A percentile compares a stretch with the other conserved stretches of the same genome.
Conservation (phyloP, 352 stramenopile genomes). For the Phytopythium oedochilum region DNA sequence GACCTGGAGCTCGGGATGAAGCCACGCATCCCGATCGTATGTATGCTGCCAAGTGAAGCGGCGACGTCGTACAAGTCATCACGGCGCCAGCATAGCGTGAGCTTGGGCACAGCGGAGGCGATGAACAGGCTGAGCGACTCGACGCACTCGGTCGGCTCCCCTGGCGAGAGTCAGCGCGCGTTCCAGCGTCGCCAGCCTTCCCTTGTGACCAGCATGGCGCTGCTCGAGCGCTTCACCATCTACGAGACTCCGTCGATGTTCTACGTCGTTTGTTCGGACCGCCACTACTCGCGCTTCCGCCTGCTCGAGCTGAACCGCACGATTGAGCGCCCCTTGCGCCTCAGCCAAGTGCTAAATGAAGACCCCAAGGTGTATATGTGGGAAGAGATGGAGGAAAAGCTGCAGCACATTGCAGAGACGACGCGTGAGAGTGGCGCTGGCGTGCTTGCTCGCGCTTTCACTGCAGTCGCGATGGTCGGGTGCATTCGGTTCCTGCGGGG, state of each 20-base stretch:
- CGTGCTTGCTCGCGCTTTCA: slow-evolving; percentile 66
- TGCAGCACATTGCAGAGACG: slow-evolving; percentile 61
- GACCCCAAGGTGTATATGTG: slow-evolving; percentile 67
- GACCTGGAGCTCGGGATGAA: slow-evolving; percentile 61
- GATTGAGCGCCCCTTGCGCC: slow-evolving; percentile 45
- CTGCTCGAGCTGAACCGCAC: slow-evolving; percentile 71
- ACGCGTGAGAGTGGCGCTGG: slow-evolving; percentile 27
- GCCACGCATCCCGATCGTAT: slow-evolving; percentile 58
- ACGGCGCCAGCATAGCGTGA: slow-evolving; percentile 11
- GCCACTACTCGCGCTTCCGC: slow-evolving; percentile 76
- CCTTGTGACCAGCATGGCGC: slow-evolving; percentile 49
- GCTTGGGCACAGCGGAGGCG: not conserved
- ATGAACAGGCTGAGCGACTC: slow-evolving; percentile 2
- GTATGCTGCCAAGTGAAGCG: slow-evolving; percentile 33
- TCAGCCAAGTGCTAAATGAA: slow-evolving; percentile 61
- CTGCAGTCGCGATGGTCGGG: slow-evolving; percentile 95
- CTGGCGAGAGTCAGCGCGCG: not conserved
- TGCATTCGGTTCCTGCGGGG: slow-evolving; percentile 97
- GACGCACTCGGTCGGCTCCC: not conserved
- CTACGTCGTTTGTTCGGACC: slow-evolving; percentile 83
- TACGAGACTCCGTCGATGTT: slow-evolving; percentile 71
- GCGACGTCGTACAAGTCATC: slow-evolving; percentile 14
- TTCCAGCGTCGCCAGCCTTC: slow-evolving; percentile 62
- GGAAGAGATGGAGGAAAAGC: slow-evolving; percentile 73
- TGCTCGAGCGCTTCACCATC: slow-evolving; percentile 83